Conservation (phyloP, 768 basidiomycete genomes). For the Russula griseocarnosa region DNA sequence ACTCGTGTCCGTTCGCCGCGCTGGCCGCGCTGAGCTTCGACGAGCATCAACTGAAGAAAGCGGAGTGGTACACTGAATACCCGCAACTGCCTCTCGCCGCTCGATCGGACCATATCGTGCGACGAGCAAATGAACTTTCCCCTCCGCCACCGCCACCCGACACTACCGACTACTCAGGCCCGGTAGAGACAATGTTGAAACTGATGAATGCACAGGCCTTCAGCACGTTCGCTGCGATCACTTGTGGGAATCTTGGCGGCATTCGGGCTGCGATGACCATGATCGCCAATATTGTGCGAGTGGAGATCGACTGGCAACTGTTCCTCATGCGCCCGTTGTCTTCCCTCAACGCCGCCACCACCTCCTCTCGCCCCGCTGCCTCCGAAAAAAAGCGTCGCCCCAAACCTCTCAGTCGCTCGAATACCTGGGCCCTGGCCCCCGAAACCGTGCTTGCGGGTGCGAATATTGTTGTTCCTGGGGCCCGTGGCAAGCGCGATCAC, state of each 20-base stretch:
- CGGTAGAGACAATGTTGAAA: background rate
- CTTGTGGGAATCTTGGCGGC: slow-evolving; percentile 4
- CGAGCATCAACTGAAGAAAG: slow-evolving; percentile 14
- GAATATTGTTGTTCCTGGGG: background rate
- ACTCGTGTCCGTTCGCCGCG: slow-evolving; percentile 22
- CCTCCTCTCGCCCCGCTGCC: background rate
- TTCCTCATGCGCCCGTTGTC: slow-evolving; percentile 3
- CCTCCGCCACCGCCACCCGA: background rate
- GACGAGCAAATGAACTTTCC: background rate
- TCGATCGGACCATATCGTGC: background rate
- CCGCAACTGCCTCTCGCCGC: background rate
- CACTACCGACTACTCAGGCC: no score
- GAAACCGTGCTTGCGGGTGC: background rate
- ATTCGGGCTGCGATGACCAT: slow-evolving; percentile 2
- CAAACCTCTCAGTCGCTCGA: background rate
- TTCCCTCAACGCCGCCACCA: background rate
- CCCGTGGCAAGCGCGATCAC: background rate
- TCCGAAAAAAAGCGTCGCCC: background rate
- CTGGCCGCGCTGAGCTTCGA: slow-evolving; percentile 23
- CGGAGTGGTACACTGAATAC: slow-evolving; percentile 14
- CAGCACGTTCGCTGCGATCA: slow-evolving; percentile 10
- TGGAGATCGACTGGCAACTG: slow-evolving; percentile 22
- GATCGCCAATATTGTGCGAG: slow-evolving; percentile 6
- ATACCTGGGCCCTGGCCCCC: background rate
- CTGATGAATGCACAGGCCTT: slow-evolving; percentile 4